A percentile compares a stretch with the other conserved stretches of the same genome.
phyloP scores from a whole-genome alignment of 179 eudicot genomes.

The Patellifolia procumbens region DNA sequence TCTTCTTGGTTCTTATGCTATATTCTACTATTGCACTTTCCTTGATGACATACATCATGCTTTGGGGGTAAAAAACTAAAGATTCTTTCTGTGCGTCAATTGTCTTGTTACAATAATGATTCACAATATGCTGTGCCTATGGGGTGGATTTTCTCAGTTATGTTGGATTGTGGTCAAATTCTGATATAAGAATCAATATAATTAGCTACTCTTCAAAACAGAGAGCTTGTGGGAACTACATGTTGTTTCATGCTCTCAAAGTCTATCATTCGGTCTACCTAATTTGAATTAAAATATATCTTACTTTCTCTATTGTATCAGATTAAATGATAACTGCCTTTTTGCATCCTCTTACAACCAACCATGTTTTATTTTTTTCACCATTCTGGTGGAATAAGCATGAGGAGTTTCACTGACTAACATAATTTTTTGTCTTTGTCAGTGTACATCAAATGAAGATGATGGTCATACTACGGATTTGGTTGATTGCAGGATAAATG shows the following conservation, averaged over 20 bases:
- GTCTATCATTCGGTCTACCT: background rate
- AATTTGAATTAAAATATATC: background rate
- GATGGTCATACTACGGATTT: constrained; percentile 60
- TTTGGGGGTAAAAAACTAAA: background rate
- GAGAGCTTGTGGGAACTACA: background rate
- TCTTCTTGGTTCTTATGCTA: background rate
- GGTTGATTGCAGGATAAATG: constrained; percentile 74
- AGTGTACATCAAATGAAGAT: constrained; percentile 68
- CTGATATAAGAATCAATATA: background rate
- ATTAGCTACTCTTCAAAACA: background rate
- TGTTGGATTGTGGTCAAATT: background rate
- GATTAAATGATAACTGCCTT: background rate
- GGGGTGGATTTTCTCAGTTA: background rate
- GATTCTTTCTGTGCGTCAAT: background rate
- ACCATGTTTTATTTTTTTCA: background rate
- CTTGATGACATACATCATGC: background rate
- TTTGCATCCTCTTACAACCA: background rate
- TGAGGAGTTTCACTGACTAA: constrained; percentile 7
- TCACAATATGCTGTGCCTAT: background rate
- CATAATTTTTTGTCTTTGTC: constrained; percentile 25
- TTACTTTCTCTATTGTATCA: background rate
- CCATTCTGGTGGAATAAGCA: background rate
- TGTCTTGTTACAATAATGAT: background rate
- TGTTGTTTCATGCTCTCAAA: background rate
- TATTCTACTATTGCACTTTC: background rate